Conservation (phyloP, 208 protist genomes). For the Entamoeba invadens region DNA sequence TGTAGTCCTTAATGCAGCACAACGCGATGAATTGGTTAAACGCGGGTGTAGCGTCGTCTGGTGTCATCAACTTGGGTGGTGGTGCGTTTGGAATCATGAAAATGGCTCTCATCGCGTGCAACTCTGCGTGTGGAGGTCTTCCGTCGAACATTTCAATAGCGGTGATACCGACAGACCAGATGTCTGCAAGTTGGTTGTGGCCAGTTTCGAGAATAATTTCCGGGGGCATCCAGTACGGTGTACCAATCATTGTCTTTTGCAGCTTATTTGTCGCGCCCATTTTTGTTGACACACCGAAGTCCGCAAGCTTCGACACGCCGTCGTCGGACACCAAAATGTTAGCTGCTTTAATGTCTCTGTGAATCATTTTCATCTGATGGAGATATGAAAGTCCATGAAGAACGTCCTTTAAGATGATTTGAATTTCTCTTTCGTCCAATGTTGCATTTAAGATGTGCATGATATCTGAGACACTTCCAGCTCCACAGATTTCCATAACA, state of each 20-base stretch:
- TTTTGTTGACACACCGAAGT: constrained; percentile 26
- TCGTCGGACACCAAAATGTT: constrained; percentile 25
- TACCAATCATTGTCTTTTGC: background rate
- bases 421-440: constrained; percentile 5
- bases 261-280: background rate
- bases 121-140: background rate
- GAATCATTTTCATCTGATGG: constrained; percentile 21
- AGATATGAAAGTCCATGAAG: constrained; percentile 24
- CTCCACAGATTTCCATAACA: constrained; percentile 14
- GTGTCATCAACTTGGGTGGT: background rate
- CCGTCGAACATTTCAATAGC: constrained; percentile 13
- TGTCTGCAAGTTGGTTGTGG: background rate
- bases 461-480: constrained; percentile 5
- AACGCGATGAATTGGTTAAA: background rate
- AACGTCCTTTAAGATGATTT: constrained; percentile 5
- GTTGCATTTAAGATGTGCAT: background rate
- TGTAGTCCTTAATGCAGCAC: background rate
- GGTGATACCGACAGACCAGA: constrained; percentile 18
- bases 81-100: background rate
- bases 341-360: constrained; percentile 32
- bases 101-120: background rate
- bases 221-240: constrained; percentile 20
- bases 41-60: background rate
- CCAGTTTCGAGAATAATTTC: constrained; percentile 6
- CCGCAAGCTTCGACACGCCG: constrained; percentile 20